A percentile compares a stretch with the other conserved stretches of the same genome.
These are phyloP conservation scores for Laburnicola sp. DNA, from an alignment of 2,329 filamentous ascomycete genomes.

Conservation along the genomic window DNA sequence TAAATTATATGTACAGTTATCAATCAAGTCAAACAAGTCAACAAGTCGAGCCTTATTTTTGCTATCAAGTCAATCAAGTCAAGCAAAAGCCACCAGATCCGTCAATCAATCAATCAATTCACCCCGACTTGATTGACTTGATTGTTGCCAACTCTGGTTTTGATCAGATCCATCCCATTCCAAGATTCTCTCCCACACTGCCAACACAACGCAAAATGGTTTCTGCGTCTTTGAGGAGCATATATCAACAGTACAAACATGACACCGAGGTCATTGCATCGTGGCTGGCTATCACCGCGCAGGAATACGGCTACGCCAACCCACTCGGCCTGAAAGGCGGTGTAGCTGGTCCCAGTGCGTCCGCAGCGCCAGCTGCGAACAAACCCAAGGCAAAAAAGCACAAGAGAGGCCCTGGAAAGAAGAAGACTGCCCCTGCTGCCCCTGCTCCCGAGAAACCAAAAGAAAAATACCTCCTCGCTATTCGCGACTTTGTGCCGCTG, in stretches of 20 bases:
- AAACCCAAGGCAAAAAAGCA: not conserved
- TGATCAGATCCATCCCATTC: too few relatives aligned
- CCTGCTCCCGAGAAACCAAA: not conserved
- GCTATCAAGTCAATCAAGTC: too few relatives aligned
- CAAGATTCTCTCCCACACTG: too few relatives aligned
- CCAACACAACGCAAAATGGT: conserved; percentile 9
- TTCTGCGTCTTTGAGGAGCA: conserved; percentile 29
- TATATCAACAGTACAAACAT: conserved; percentile 47
- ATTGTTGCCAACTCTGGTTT: too few relatives aligned
- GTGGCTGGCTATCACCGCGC: conserved; percentile 50
- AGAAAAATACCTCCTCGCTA: not conserved
- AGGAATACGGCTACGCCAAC: not conserved
- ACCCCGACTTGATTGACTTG: too few relatives aligned
- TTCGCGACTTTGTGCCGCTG: conserved; percentile 4
- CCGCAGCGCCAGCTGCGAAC: not conserved
- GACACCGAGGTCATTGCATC: conserved; percentile 47
- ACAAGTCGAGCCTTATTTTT: too few relatives aligned
- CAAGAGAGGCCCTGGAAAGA: not conserved
- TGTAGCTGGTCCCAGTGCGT: not conserved
- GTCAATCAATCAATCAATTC: too few relatives aligned
- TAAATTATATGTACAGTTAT: too few relatives aligned
- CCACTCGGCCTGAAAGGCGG: not conserved
- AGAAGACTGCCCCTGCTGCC: not conserved
- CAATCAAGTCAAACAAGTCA: too few relatives aligned
- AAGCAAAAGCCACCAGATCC: too few relatives aligned